Evolutionary conservation across 371 early-diverging fungal species (phyloP), one percentile per base, ranked within the genome.

Genomic region (Mortierella sp.): DNA sequence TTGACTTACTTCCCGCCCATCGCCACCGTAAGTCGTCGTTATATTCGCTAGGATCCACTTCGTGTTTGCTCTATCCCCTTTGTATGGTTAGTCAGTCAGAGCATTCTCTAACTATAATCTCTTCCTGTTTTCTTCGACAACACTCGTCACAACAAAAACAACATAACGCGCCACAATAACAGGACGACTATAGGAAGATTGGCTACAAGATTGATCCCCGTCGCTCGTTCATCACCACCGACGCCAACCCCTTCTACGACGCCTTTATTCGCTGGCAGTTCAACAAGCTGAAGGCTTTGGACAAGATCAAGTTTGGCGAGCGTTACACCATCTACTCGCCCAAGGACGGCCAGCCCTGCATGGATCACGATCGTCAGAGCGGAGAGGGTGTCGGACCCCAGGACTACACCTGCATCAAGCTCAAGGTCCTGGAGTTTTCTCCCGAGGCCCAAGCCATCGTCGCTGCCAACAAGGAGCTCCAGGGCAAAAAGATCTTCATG

Each of bases 261-360:
- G 96, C 98, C 16, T 99, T 99, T 91, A 95, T 99, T 27, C 95
- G 96, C 79, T 99, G 99, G 99, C 99, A 99, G 89, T 99, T 99
- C 93, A 96, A 95, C 89, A 96, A 95, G 87, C 93, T 99, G 76
- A 94, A 91, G 81, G 90, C 88, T 4, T 89, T 94, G 89, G 86
- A 93, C 55, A 97, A 98, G 90, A 92, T 99, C 87, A 97, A 97
- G 88, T 99, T 99, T 88, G 99, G 99, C 78, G 97, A 99, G 88
- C 95, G 99, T 72, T 97, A 99, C 90, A 99, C 99, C 8, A 98
- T 99, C 80, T 99, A 96, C 91, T 99, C 99, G 70, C 96, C 98
- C 72, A 85, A 96, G 51, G 99, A 99, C 91, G 96, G 96, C 18
- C 99, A 99, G 92, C 97, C 99, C 65, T 99, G 99, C 92, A 97